Evolutionary conservation across 768 basidiomycete genomes (phyloP), one percentile per base, ranked within the genome.

Genomic region (Brasilioporus rufonigricans): DNA sequence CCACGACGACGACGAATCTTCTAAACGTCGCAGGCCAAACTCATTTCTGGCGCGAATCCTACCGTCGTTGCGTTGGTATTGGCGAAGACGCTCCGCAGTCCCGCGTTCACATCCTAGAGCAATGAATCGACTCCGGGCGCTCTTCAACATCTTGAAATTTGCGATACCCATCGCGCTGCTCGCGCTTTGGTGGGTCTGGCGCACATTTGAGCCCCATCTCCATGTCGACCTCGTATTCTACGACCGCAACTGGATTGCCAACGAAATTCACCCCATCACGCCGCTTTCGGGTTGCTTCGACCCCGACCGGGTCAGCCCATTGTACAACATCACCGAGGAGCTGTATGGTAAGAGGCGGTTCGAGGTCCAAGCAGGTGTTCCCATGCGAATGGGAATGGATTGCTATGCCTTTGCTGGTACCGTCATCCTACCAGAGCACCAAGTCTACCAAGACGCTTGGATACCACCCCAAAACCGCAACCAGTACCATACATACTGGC

Each of bases 381-480:
- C 84, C 0, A 77, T 98, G 76, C 79, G 82, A 54, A 76, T 90
- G 63, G 91, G 91, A 31, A 76, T 91, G 76, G 90, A 93, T 68
- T 98, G 96, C 72, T 98, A 95, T 66, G 85, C 91, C 67, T 95
- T 94, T 70, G 89, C 94, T 4, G 86, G 87, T 14, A 93, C 92
- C 18, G 81, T 98, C 23, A 66, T 36, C 51, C 56, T 66, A 43
- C 41, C 65, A 27, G 47, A 52, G n/a, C 54, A 55, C 8, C 77
- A 79, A 13, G 74, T 76, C 19, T 80, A 82, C 81, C 13, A 81
- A 84, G 48, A 54, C 21, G 9, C 44, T 1, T 61, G 59, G 56
- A 67, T 71, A 51, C 65, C 72, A 18, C 66, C 74, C 18, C 76
- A 79, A 16, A 67, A 76, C 32, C 81, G 83, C 16, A 80, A 81